Conservation (phyloP, 2,329 filamentous ascomycete species). For the Diaporthe eres region DNA sequence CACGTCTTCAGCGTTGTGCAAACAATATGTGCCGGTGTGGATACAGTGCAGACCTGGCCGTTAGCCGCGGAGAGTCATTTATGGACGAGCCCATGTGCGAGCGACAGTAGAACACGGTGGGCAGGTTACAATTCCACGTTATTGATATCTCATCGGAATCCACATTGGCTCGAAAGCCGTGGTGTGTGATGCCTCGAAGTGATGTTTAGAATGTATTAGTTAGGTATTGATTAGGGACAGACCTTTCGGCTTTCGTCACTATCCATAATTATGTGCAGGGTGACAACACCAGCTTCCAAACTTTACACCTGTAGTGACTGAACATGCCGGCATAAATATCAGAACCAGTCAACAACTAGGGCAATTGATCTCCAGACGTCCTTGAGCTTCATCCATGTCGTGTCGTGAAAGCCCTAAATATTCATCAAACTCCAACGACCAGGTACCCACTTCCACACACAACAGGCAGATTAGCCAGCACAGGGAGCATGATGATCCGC, state of each 20-base stretch:
- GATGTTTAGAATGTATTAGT: not conserved
- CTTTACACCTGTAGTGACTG: constrained; percentile 19
- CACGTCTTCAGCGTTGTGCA: too few relatives aligned
- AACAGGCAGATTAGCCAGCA: not conserved
- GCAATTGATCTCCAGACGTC: not conserved
- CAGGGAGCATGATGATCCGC: too few relatives aligned
- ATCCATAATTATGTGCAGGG: constrained; percentile 8
- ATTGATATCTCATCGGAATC: too few relatives aligned
- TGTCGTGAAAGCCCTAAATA: not conserved
- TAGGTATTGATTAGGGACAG: not conserved
- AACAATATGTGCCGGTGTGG: too few relatives aligned
- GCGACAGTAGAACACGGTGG: not conserved
- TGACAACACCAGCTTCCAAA: not conserved
- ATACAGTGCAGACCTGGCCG: too few relatives aligned
- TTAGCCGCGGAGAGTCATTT: too few relatives aligned
- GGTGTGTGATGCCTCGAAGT: not conserved
- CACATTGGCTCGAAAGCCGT: not conserved
- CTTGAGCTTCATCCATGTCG: not conserved
- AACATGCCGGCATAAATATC: not conserved
- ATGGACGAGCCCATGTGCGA: too few relatives aligned
- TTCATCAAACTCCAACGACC: not conserved
- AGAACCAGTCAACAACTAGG: too few relatives aligned
- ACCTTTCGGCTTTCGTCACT: not conserved
- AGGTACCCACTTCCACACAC: not conserved
- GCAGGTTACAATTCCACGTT: not conserved